Conservation (phyloP, 1,139 yeast species). For the Oligophagozyma castellii region DNA sequence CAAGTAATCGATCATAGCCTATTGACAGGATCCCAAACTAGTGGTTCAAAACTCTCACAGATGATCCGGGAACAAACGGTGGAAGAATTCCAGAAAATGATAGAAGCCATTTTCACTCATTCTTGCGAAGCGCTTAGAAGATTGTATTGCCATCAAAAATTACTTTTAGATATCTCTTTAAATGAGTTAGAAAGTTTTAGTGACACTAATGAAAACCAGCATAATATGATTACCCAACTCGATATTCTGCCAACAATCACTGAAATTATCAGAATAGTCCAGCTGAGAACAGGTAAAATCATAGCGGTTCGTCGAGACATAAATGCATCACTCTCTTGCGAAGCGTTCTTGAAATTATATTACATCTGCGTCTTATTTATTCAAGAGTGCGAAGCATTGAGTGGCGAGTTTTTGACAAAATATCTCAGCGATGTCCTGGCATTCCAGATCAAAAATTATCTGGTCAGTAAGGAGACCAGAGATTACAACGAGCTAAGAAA, state of each 20-base stretch:
- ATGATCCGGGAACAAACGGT: constrained; percentile 54
- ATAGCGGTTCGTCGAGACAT: constrained; percentile 67
- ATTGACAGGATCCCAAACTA: constrained; percentile 4
- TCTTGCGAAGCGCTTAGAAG: constrained; percentile 64
- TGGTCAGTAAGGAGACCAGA: constrained; percentile 42
- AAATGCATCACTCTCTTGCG: constrained; percentile 40
- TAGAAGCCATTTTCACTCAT: constrained; percentile 45
- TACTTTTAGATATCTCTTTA: constrained; percentile 60
- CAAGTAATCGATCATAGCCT: constrained; percentile 3
- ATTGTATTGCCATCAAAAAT: constrained; percentile 63
- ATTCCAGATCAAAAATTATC: constrained; percentile 52
- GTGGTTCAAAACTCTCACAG: constrained; percentile 34
- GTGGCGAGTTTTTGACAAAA: constrained; percentile 55
- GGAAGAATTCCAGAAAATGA: constrained; percentile 60
- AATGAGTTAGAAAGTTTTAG: constrained; percentile 31
- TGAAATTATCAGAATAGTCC: constrained; percentile 59
- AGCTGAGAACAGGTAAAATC: constrained; percentile 64
- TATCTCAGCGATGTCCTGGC: constrained; percentile 53
- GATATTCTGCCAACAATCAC: constrained; percentile 44
- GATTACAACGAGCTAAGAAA: constrained; percentile 32
- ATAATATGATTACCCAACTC: constrained; percentile 38
- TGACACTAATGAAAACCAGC: constrained; percentile 18
- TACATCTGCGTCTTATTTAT: constrained; percentile 56
- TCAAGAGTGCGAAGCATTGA: constrained; percentile 72
- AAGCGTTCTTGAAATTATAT: constrained; percentile 52